These are phyloP conservation scores for Graphilbum fragrans DNA, from an alignment of 2,329 filamentous ascomycete species.

Conservation along the genomic window DNA sequence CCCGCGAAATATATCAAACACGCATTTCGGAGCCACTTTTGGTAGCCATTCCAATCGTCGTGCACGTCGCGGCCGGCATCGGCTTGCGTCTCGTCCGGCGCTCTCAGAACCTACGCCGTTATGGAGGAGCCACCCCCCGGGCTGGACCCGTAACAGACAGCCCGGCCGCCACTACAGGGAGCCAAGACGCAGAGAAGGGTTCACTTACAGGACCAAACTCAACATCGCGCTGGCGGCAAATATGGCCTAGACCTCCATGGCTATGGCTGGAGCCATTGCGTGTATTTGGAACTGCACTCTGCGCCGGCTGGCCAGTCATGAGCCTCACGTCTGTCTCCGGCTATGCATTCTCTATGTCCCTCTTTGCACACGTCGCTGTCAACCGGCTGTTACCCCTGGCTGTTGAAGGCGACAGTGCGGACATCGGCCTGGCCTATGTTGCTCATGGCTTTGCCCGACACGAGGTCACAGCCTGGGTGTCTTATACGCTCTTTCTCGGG, in stretches of 20 bases:
- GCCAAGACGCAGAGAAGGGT: too few relatives aligned
- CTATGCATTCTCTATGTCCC: constrained; percentile 53
- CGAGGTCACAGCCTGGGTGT: constrained; percentile 50
- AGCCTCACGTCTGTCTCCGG: constrained; percentile 62
- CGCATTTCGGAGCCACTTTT: constrained; percentile 68
- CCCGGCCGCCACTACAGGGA: background rate
- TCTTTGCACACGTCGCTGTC: constrained; percentile 59
- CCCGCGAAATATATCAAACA: constrained; percentile 85
- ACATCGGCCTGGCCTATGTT: constrained; percentile 73
- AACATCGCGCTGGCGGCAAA: background rate
- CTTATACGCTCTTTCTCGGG: constrained; percentile 57
- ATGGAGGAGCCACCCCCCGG: constrained; percentile 55
- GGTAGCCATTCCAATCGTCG: constrained; percentile 59
- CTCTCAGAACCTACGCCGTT: constrained; percentile 57
- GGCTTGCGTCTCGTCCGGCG: constrained; percentile 65
- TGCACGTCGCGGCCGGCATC: constrained; percentile 68
- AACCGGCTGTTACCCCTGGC: constrained; percentile 66
- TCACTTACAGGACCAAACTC: too few relatives aligned
- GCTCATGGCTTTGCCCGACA: constrained; percentile 73
- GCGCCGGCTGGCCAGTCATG: constrained; percentile 52
- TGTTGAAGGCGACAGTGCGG: constrained; percentile 74
- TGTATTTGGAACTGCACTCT: background rate
- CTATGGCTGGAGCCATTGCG: constrained; percentile 19
- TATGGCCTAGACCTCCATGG: background rate
- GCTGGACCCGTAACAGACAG: constrained; percentile 19